These are phyloP conservation scores for Rosa lucieae DNA, from an alignment of 306 rosid species.

Conservation along the genomic window DNA sequence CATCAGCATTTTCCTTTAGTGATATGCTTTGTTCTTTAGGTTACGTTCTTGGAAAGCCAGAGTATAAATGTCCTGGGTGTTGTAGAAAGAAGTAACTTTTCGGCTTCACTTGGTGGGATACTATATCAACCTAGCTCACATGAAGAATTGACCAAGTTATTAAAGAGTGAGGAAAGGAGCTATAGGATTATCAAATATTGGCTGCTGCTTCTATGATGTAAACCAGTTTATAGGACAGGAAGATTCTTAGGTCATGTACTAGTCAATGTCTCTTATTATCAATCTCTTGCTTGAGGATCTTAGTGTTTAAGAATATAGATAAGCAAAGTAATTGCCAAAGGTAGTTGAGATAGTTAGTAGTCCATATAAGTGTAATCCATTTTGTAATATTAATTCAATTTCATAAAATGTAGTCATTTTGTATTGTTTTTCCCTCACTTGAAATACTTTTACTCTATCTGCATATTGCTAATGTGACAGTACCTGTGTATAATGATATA, in stretches of 20 bases:
- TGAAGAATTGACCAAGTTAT: not conserved
- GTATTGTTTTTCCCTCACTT: not conserved
- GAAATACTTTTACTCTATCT: not conserved
- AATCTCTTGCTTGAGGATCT: not conserved
- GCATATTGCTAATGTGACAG: not conserved
- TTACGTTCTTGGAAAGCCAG: not conserved
- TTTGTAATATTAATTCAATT: not conserved
- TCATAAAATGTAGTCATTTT: no score
- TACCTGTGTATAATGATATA: not conserved
- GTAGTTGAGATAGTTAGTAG: not conserved
- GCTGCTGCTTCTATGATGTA: not conserved
- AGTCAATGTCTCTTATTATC: not conserved
- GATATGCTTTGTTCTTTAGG: no score
- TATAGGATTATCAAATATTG: not conserved
- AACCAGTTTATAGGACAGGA: not conserved
- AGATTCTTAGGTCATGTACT: no score
- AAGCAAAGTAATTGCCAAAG: not conserved
- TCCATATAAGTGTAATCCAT: not conserved
- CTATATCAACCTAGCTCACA: no score
- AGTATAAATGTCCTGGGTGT: no score
- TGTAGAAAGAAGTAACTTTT: no score
- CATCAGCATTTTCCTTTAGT: no score
- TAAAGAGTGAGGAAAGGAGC: not conserved
- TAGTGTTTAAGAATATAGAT: not conserved
- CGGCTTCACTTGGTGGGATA: no score